A percentile compares a stretch with the other conserved stretches of the same genome.
Conservation (phyloP, 148 eudicot species). For the Silene uniflora region DNA sequence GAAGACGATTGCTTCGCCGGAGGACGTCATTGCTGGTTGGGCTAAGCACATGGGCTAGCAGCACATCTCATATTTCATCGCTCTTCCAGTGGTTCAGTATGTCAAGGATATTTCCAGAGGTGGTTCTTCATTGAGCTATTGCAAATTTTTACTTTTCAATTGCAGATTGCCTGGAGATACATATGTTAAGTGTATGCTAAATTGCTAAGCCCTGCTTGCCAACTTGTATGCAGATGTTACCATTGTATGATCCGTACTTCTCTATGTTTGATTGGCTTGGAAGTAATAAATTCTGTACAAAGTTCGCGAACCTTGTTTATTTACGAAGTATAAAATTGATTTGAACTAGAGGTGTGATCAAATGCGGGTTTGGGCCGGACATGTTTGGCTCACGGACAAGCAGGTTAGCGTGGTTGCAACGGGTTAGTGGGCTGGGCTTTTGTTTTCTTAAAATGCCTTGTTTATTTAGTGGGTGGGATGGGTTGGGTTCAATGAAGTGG, state of each 20-base stretch:
- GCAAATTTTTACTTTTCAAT: background rate
- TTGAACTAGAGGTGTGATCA: too few species aligned
- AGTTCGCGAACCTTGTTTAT: too few species aligned
- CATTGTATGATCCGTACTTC: background rate
- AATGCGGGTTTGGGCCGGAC: too few species aligned
- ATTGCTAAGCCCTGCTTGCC: background rate
- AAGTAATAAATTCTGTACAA: too few species aligned
- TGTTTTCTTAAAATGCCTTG: too few species aligned
- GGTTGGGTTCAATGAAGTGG: too few species aligned
- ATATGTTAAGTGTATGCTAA: background rate
- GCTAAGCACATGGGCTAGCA: conserved; percentile 23
- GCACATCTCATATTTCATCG: background rate
- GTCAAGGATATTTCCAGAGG: background rate
- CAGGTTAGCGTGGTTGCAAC: too few species aligned
- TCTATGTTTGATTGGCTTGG: background rate
- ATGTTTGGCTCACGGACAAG: too few species aligned
- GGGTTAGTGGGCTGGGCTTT: too few species aligned
- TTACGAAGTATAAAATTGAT: too few species aligned
- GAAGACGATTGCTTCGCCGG: conserved; percentile 53
- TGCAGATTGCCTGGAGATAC: background rate
- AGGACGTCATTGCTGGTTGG: conserved; percentile 85
- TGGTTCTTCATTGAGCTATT: background rate
- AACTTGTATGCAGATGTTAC: background rate
- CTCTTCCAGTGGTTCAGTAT: background rate
- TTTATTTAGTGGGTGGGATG: too few species aligned